Conservation (phyloP, 2,329 filamentous ascomycete species). For the Ciborinia camelliae region DNA sequence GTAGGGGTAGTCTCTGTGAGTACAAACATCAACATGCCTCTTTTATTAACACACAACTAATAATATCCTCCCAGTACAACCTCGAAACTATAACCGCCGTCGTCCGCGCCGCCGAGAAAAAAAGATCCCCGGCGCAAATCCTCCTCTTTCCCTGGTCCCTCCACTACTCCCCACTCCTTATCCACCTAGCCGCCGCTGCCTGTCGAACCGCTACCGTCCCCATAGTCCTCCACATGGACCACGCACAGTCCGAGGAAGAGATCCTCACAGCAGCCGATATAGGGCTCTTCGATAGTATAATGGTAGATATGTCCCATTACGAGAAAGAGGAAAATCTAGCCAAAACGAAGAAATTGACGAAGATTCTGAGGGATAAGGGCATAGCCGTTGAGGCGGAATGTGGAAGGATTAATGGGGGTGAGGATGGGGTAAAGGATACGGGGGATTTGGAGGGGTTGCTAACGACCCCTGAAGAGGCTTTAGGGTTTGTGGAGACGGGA, state of each 20-base stretch:
- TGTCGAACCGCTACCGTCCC: slow-evolving; percentile 55
- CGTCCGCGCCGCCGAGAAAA: slow-evolving; percentile 64
- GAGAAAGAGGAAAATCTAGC: slow-evolving; percentile 69
- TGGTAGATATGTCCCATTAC: slow-evolving; percentile 75
- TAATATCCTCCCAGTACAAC: slow-evolving; percentile 49
- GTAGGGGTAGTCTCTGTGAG: slow-evolving; percentile 46
- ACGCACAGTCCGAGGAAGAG: slow-evolving; percentile 54
- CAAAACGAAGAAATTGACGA: slow-evolving; percentile 55
- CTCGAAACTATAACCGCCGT: slow-evolving; percentile 67
- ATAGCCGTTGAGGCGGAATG: slow-evolving; percentile 68
- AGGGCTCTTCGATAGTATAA: slow-evolving; percentile 65
- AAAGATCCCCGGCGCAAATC: slow-evolving; percentile 63
- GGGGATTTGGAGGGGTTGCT: slow-evolving; percentile 58
- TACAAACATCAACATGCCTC: not conserved
- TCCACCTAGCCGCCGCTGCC: slow-evolving; percentile 55
- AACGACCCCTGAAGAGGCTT: slow-evolving; percentile 60
- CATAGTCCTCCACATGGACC: slow-evolving; percentile 62
- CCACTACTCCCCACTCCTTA: slow-evolving; percentile 52
- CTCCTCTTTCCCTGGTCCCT: slow-evolving; percentile 71
- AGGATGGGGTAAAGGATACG: slow-evolving; percentile 71
- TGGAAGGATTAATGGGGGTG: slow-evolving; percentile 67
- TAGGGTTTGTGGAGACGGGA: slow-evolving; percentile 60
- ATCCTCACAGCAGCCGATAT: slow-evolving; percentile 56
- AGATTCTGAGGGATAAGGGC: slow-evolving; percentile 50
- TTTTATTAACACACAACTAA: not conserved